phyloP scores from a whole-genome alignment of 148 eudicot species.

The Chenopodium berlandieri region DNA sequence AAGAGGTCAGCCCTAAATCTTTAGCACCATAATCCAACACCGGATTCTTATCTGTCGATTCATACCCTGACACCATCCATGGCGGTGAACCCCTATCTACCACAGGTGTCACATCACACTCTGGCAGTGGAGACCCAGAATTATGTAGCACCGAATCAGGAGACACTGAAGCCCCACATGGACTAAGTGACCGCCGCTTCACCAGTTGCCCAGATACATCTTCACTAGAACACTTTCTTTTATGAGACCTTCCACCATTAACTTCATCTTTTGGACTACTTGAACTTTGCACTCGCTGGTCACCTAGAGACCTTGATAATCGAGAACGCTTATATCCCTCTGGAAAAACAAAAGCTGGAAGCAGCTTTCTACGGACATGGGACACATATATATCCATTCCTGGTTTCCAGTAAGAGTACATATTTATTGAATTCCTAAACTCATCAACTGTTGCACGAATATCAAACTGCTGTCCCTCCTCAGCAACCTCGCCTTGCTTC shows the following conservation, averaged over 20 bases:
- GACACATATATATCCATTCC: constrained; percentile 76
- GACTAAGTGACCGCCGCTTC: constrained; percentile 40
- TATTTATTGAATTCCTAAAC: constrained; percentile 56
- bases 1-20: not conserved
- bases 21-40: constrained; percentile 9
- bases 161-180: constrained; percentile 40
- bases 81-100: constrained; percentile 15
- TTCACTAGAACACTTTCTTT: constrained; percentile 41
- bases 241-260: constrained; percentile 29
- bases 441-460: constrained; percentile 72
- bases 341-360: constrained; percentile 63
- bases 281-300: constrained; percentile 27
- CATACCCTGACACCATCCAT: not conserved
- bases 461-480: constrained; percentile 82
- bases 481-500: constrained; percentile 63
- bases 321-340: constrained; percentile 51
- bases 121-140: constrained; percentile 21
- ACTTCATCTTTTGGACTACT: constrained; percentile 28
- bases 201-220: constrained; percentile 20
- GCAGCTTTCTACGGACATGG: constrained; percentile 66
- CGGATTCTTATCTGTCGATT: not conserved
- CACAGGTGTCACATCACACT: constrained; percentile 9
- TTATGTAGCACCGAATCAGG: constrained; percentile 40
- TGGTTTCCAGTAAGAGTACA: constrained; percentile 73
- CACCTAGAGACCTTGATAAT: constrained; percentile 34